Conservation (phyloP, 2,329 filamentous ascomycete species). For the Arthrobotrys sphaeroides region DNA sequence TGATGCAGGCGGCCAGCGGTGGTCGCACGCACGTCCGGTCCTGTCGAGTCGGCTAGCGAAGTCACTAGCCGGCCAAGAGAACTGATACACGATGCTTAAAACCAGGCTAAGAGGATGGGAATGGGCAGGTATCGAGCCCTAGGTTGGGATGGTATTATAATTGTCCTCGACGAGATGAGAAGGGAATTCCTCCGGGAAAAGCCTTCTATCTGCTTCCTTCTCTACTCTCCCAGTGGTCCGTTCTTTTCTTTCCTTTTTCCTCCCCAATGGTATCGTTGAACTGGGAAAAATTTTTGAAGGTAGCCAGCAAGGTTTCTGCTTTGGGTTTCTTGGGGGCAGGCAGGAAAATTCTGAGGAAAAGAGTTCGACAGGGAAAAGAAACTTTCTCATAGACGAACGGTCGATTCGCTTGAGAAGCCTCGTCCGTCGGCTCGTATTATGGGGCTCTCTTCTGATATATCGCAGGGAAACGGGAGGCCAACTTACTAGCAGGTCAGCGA, state of each 20-base stretch:
- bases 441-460: too few species aligned
- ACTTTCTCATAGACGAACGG: background rate
- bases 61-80: constrained; percentile 16
- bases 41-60: constrained; percentile 12
- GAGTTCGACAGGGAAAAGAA: background rate
- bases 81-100: constrained; percentile 15
- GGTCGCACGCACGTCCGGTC: constrained; percentile 9
- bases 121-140: constrained; percentile 41
- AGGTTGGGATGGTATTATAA: constrained; percentile 9
- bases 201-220: background rate
- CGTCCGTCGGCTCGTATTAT: too few species aligned
- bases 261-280: too few species aligned
- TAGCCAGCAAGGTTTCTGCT: background rate
- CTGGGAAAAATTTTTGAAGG: background rate
- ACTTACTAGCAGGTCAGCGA: too few species aligned
- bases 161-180: constrained; percentile 10
- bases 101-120: constrained; percentile 2
- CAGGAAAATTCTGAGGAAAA: background rate
- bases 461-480: too few species aligned
- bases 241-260: background rate
- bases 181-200: constrained; percentile 42
- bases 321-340: background rate
- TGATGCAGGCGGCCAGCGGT: constrained; percentile 1
- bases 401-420: too few species aligned
- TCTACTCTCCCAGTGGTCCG: too few species aligned